Evolutionary conservation across 1,284 basidiomycete species (phyloP), one percentile per base, ranked within the genome.

Genomic region (Macrocybe sp.): DNA sequence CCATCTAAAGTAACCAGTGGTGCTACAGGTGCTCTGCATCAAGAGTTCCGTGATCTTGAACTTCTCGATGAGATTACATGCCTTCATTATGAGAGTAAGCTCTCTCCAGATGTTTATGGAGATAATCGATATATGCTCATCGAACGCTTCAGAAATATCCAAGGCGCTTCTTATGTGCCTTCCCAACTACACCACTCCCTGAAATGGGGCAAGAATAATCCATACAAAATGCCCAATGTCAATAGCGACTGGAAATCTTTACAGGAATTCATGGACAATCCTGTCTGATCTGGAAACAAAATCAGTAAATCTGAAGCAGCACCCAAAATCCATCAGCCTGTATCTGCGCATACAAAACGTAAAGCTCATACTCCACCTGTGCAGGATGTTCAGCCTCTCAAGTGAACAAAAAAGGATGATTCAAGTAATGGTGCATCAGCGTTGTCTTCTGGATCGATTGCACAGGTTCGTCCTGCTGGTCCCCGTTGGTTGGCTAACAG

Each of bases 1-100:
- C 4, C 41, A 2, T 34, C 38, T 1, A 60, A 53, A 38, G 57
- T 63, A 6, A 57, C 48, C 9, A 53, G 48, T 16, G 50, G 51
- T 8, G 48, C 52, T 11, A 50, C 51, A 9, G 61, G 61, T 4
- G 45, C 47, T 7, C 37, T 64, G 1, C 34, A 52, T 12, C 61
- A 64, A 49, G 63, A 65, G 43, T 61, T 60, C 32, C 32, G 60
- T 37, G 60, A 63, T 28, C 42, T 64, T 3, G 61, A 64, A 45
- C 7, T 64, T 2, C 37, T 64, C 2, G 56, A 64, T 52, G 55
- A 63, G 7, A 59, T 64, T 5, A 60, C 59, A 45, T 39, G 46
- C 32, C 12, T 59, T 9, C 38, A 34, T 30, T 62, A 53, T 48
- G 45, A 58, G 22, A 46, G 47, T 7, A 46, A 36, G 22, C 37